Conservation (phyloP, 2,329 filamentous ascomycete genomes). For the Madurella fahalii region DNA sequence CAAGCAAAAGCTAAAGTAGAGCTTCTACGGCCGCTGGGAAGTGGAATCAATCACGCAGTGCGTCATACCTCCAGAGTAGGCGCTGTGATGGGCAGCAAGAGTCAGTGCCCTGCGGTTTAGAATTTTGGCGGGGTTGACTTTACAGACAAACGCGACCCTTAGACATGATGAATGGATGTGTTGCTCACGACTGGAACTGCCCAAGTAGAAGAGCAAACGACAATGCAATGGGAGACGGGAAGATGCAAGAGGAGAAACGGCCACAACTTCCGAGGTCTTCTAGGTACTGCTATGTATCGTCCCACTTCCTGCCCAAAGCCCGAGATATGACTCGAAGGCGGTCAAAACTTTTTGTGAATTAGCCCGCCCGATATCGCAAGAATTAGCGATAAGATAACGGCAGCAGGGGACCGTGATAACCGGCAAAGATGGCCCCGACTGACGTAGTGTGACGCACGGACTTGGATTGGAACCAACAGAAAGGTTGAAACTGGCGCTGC, state of each 20-base stretch:
- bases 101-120: background rate
- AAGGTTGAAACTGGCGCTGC: slow-evolving; percentile 1
- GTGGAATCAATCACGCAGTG: background rate
- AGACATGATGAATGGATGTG: slow-evolving; percentile 25
- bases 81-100: slow-evolving; percentile 16
- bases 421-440: too few species aligned
- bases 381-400: slow-evolving; percentile 6
- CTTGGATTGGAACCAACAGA: background rate
- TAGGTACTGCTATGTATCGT: background rate
- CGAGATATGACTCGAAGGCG: slow-evolving; percentile 18
- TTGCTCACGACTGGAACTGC: slow-evolving; percentile 1
- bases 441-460: slow-evolving; percentile 9
- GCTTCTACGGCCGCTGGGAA: background rate
- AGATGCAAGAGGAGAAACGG: slow-evolving; percentile 5
- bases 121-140: slow-evolving; percentile 18
- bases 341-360: slow-evolving; percentile 14
- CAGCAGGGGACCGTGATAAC: too few species aligned
- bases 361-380: slow-evolving; percentile 12
- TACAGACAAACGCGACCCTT: slow-evolving; percentile 34
- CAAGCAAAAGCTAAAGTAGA: background rate
- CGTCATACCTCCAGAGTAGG: slow-evolving; percentile 29
- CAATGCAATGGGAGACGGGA: background rate
- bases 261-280: background rate
- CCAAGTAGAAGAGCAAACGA: background rate
- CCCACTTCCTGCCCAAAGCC: background rate